Base-by-base conservation (phyloP, 2,329 filamentous ascomycete genomes). In the Ambrosiella beaveri region DNA sequence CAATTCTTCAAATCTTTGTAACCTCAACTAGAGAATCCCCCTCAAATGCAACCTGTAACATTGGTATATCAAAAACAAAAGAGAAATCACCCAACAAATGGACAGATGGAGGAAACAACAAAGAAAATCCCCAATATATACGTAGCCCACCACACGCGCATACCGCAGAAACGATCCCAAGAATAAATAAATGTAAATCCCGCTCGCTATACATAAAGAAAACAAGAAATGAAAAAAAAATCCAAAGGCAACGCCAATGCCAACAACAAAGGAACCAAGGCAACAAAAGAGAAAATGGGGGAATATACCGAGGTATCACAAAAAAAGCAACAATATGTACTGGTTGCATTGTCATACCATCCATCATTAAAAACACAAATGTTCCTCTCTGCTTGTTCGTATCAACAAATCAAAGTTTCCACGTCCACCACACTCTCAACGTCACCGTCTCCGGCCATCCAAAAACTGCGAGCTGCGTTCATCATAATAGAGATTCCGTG, bases 381-480 rank as follows among this genome's bases (percentile, higher is more conserved):
- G 19, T 12, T 47, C 9, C 8, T 47, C 17, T 17, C 39, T 13
- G n/a, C 13, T 54, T 37, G 9, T 54, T 54, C 52, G 17, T 40
- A 36, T 54, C 39, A 39, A 36, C 36, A 19, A 19, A 51, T 56
- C 11, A 45, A 35, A 36, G 36, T 11, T 17, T 56, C 27, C 36
- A 17, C 47, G 35, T 17, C 35, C 13, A 38, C 38, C 17, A 44
- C 40, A 56, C 53, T 55, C 40, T 35, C 19, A 11, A n/a, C 11
- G 6, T 19, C 17, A 51, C 38, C 52, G 55, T 54, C 58, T 60
- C 44, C 71, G 77, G 35, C 79, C 79, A 61, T 82, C 79, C 45
- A 82, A 63, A 62, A 77, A 82, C 60, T 74, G 74, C 5, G 76
- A 76, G 57, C 73, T 77, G 57, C 71, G 70, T 3, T 65, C 65